These are phyloP conservation scores for Linnemannia exigua DNA, from an alignment of 192 early-diverging fungal species.

Conservation along the genomic window DNA sequence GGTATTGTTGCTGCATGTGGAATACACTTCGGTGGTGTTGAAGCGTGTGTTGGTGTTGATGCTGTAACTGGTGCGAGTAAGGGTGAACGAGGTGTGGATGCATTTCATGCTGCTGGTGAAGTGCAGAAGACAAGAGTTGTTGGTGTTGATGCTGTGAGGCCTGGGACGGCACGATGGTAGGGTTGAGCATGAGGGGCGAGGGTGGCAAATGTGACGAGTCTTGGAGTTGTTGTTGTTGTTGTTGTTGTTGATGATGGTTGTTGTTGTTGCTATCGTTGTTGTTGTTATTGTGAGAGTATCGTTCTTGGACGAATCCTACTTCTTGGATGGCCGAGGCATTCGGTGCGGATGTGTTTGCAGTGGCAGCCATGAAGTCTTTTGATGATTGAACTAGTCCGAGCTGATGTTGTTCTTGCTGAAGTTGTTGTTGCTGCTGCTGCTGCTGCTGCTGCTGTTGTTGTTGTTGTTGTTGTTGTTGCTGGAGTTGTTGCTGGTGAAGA, in stretches of 20 bases:
- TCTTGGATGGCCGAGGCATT: background rate
- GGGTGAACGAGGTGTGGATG: conserved; percentile 6
- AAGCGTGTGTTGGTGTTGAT: background rate
- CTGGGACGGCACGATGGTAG: conserved; percentile 24
- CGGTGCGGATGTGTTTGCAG: background rate
- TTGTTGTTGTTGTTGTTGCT: conserved; percentile 3
- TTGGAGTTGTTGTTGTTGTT: background rate
- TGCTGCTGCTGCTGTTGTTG: conserved; percentile 19
- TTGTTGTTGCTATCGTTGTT: background rate
- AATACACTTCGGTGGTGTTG: conserved; percentile 21
- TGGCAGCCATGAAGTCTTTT: background rate
- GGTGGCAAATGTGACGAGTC: background rate
- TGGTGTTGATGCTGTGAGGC: conserved; percentile 11
- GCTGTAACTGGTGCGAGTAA: conserved; percentile 4
- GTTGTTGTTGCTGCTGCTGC: background rate
- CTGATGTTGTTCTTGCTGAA: conserved; percentile 1
- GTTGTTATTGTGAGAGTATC: background rate
- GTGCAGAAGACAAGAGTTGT: background rate
- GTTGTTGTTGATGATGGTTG: conserved; percentile 1
- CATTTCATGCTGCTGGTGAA: conserved; percentile 2
- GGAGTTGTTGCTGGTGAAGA: conserved; percentile 25
- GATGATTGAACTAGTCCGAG: background rate
- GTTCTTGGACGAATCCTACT: conserved; percentile 14
- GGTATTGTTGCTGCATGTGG: conserved; percentile 9
- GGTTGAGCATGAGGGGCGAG: conserved; percentile 28